phyloP scores from a whole-genome alignment of 768 basidiomycete species.

The Termitomyces eurrhizus region DNA sequence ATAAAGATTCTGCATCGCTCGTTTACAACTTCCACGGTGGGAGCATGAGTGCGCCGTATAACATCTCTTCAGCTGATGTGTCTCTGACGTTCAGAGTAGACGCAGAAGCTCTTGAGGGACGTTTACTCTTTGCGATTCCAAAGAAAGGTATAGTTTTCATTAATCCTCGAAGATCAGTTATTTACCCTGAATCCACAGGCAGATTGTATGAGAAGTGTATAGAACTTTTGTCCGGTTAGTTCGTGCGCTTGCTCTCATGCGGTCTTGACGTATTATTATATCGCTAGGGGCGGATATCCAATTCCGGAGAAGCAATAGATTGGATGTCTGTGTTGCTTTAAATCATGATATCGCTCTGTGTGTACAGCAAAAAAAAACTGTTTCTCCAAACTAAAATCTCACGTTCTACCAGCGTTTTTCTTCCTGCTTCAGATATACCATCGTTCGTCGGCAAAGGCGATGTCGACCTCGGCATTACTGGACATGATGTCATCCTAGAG shows the following conservation, averaged over 20 bases:
- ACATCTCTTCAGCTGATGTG: not conserved
- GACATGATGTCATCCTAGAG: slow-evolving; percentile 96
- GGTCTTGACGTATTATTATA: slow-evolving; percentile 6
- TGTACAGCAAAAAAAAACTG: slow-evolving; percentile 23
- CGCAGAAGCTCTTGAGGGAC: slow-evolving; percentile 76
- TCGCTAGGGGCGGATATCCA: slow-evolving; percentile 87
- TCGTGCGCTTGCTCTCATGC: not conserved
- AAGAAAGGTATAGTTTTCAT: slow-evolving; percentile 73
- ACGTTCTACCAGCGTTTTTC: slow-evolving; percentile 71
- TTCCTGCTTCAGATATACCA: slow-evolving; percentile 95
- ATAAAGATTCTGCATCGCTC: not conserved
- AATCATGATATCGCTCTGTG: slow-evolving; percentile 95
- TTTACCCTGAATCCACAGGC: slow-evolving; percentile 4
- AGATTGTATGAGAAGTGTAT: slow-evolving; percentile 90
- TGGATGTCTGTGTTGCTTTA: slow-evolving; percentile 91
- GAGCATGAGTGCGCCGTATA: slow-evolving; percentile 15
- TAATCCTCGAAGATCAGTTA: not conserved
- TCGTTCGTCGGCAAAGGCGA: slow-evolving; percentile 98
- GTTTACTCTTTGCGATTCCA: slow-evolving; percentile 91
- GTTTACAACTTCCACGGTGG: not conserved
- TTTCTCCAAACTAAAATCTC: not conserved
- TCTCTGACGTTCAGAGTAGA: slow-evolving; percentile 34
- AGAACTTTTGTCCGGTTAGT: slow-evolving; percentile 74
- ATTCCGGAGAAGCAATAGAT: slow-evolving; percentile 79
- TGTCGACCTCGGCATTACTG: slow-evolving; percentile 95